Base-by-base conservation (phyloP, 805 yeast genomes). In the Pichia rugopelliculosa region DNA sequence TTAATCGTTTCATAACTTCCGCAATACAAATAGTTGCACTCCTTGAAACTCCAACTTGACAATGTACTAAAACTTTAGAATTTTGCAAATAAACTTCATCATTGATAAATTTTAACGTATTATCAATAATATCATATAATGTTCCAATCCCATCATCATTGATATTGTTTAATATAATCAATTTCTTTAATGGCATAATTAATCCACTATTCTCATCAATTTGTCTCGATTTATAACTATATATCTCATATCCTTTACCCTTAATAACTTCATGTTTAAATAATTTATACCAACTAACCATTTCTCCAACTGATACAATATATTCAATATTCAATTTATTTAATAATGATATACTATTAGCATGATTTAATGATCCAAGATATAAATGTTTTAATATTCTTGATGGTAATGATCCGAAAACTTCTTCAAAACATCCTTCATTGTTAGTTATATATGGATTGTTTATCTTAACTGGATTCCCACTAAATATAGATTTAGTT, bases 11-110 rank as follows among this genome's bases (percentile, higher is more conserved):
- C 96, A 91, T 90, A 36, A 87, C 91, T 60, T 89, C 97, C 1
- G 96, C 96, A 55, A 91, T 91, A 56, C 95, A 91, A 11, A 91
- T 95, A 0, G 97, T 87, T 0, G 97, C 98, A 3, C 96, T 87
- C 47, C 98, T 71, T 0, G 96, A 87, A 4, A 91, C 98, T 0
- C 98, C 98, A 42, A 88, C 97, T 59, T 95, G 85, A 58, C 98
- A 91, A 63, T 91, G 98, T 11, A 91, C 90, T 51, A 91, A 70
- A 2, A 82, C 79, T 41, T 75, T 76, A 21, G 77, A 78, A 34
- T 66, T 67, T 1, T 55, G 54, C 20, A 62, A 54, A 53, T 70
- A 68, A 18, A 77, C 76, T 24, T 71, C 74, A 45, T 86, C 84
- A 44, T 30, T 30, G 15, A 89, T 77, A 58, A 80, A 87, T 1